phyloP scores from a whole-genome alignment of 2,329 filamentous ascomycete species.

The Cytospora schulzeri region DNA sequence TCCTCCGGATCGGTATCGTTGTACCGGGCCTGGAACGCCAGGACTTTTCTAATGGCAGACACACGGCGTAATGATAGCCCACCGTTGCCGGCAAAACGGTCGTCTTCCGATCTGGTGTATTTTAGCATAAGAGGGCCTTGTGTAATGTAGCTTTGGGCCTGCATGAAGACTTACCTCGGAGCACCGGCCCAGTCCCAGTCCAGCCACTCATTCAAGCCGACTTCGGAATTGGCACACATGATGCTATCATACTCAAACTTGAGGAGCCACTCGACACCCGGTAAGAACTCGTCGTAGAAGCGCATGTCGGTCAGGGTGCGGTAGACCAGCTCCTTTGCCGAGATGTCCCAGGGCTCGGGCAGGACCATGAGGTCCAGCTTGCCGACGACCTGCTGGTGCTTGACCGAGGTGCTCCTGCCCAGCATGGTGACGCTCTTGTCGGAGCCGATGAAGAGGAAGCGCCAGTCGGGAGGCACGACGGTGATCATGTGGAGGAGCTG shows the following conservation, averaged over 20 bases:
- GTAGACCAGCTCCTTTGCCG: conserved; percentile 50
- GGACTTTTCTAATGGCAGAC: conserved; percentile 50
- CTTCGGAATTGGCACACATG: conserved; percentile 55
- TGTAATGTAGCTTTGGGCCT: too few species aligned
- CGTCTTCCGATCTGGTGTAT: not conserved
- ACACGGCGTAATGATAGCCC: conserved; percentile 57
- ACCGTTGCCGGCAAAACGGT: conserved; percentile 52
- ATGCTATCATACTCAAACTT: conserved; percentile 60
- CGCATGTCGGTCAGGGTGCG: conserved; percentile 52
- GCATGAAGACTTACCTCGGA: conserved; percentile 41
- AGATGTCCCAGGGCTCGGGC: conserved; percentile 50
- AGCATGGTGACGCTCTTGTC: conserved; percentile 50
- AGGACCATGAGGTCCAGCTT: conserved; percentile 55
- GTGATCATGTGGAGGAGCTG: conserved; percentile 55
- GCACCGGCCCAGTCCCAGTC: conserved; percentile 58
- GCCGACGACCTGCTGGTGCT: conserved; percentile 48
- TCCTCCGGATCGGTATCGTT: conserved; percentile 56
- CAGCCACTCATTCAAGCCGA: conserved; percentile 55
- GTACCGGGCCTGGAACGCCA: conserved; percentile 52
- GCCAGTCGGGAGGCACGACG: conserved; percentile 57
- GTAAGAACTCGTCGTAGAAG: conserved; percentile 56
- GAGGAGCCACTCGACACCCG: conserved; percentile 55
- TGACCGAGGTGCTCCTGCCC: conserved; percentile 34
- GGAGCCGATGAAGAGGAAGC: conserved; percentile 55
- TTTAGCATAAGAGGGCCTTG: not conserved